Evolutionary conservation across 192 early-diverging fungal species (phyloP).

Genomic region (Umbelopsis isabellina): DNA sequence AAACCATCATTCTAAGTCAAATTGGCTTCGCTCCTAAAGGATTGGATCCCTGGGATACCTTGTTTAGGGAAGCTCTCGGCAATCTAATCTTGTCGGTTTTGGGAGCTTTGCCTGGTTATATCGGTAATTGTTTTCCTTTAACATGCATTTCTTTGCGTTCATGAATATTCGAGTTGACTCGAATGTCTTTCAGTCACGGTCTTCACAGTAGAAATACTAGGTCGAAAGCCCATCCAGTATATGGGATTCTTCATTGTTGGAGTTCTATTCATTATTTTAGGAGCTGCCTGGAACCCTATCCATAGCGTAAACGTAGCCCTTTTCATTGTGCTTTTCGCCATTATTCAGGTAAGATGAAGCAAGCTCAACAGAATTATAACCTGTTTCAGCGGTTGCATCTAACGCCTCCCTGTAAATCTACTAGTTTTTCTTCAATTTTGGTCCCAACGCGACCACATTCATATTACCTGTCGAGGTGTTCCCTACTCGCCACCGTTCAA

Average conservation of each 20-base stretch:
- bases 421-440: slow-evolving; percentile 79
- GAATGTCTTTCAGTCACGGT: slow-evolving; percentile 82
- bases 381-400: not conserved
- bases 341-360: slow-evolving; percentile 37
- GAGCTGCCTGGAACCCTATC: slow-evolving; percentile 65
- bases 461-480: slow-evolving; percentile 76
- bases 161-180: too few species aligned
- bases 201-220: slow-evolving; percentile 76
- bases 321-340: slow-evolving; percentile 55
- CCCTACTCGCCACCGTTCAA: slow-evolving; percentile 74
- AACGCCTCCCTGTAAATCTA: not conserved
- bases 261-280: slow-evolving; percentile 70
- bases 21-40: slow-evolving; percentile 57
- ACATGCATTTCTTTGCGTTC: too few species aligned
- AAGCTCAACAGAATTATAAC: too few species aligned
- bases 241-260: slow-evolving; percentile 79
- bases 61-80: slow-evolving; percentile 61
- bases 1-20: slow-evolving; percentile 60
- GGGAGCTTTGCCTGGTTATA: slow-evolving; percentile 86
- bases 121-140: not conserved
- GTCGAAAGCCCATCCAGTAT: slow-evolving; percentile 88
- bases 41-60: slow-evolving; percentile 7
- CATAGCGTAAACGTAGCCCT: slow-evolving; percentile 49
- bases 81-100: slow-evolving; percentile 84
- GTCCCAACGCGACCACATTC: slow-evolving; percentile 82